A percentile compares a stretch with the other conserved stretches of the same genome.
Conservation (phyloP, 2,329 filamentous ascomycete species). For the Penicillium sp. region DNA sequence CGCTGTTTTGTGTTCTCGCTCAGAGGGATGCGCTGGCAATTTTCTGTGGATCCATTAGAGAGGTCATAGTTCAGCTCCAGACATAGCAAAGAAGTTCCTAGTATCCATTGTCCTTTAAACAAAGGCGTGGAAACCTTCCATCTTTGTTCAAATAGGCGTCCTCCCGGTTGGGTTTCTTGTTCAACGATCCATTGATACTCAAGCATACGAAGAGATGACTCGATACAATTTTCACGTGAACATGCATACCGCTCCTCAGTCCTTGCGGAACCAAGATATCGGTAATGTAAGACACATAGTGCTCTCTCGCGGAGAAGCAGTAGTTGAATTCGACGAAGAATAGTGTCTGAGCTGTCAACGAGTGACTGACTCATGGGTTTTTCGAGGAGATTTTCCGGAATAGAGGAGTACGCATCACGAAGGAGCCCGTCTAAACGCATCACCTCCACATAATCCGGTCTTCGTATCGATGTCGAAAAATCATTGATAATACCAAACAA, state of each 20-base stretch:
- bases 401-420: slow-evolving; percentile 9
- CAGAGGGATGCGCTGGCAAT: slow-evolving; percentile 4
- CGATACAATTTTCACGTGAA: slow-evolving; percentile 51
- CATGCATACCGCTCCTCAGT: slow-evolving; percentile 40
- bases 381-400: slow-evolving; percentile 3
- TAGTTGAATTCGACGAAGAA: slow-evolving; percentile 57
- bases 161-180: slow-evolving; percentile 56
- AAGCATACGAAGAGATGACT: slow-evolving; percentile 52
- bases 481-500: slow-evolving; percentile 38
- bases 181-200: slow-evolving; percentile 54
- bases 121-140: slow-evolving; percentile 61
- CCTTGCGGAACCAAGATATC: slow-evolving; percentile 47
- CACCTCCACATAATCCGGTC: slow-evolving; percentile 36
- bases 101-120: slow-evolving; percentile 62
- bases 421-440: slow-evolving; percentile 14
- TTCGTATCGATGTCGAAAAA: slow-evolving; percentile 33
- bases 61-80: slow-evolving; percentile 37
- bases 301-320: slow-evolving; percentile 55
- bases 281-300: slow-evolving; percentile 55
- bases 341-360: slow-evolving; percentile 50
- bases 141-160: slow-evolving; percentile 53
- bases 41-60: background rate
- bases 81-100: slow-evolving; percentile 63
- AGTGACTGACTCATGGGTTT: slow-evolving; percentile 38
- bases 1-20: background rate